Conservation (phyloP, 768 basidiomycete species). For the Phanerodontia chrysosporium region DNA sequence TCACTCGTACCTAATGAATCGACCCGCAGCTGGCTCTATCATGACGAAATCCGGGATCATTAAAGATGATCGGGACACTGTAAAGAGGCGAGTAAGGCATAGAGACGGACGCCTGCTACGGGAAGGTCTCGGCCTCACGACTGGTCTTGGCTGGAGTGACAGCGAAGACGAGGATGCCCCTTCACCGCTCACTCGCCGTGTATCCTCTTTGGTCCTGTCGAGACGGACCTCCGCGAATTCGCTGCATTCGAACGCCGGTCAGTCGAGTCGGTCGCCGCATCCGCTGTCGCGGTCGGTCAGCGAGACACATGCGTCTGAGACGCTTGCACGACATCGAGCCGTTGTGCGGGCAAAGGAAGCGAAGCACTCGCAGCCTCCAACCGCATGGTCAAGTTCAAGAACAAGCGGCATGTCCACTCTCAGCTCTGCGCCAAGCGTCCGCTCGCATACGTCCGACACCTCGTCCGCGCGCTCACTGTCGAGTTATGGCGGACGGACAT, state of each 20-base stretch:
- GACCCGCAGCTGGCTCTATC: constrained; percentile 16
- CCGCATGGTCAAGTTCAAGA: constrained; percentile 16
- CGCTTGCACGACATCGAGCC: constrained; percentile 7
- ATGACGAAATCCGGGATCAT: constrained; percentile 32
- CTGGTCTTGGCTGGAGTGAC: constrained; percentile 40
- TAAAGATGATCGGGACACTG: constrained; percentile 36
- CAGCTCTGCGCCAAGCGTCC: constrained; percentile 1
- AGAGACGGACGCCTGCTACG: constrained; percentile 34
- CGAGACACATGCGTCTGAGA: constrained; percentile 11
- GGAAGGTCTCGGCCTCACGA: constrained; percentile 37
- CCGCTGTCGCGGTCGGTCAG: constrained; percentile 26
- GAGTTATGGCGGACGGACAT: constrained; percentile 2
- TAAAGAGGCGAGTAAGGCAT: constrained; percentile 29
- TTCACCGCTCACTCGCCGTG: constrained; percentile 31
- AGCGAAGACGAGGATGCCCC: constrained; percentile 41
- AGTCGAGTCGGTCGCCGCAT: constrained; percentile 11
- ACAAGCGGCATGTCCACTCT: constrained; percentile 5
- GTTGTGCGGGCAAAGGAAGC: constrained; percentile 2
- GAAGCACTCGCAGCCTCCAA: constrained; percentile 17
- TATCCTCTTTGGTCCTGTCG: constrained; percentile 25
- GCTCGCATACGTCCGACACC: constrained; percentile 15
- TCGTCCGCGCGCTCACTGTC: constrained; percentile 16
- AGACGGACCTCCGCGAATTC: constrained; percentile 17
- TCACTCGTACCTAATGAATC: background rate
- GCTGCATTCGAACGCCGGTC: constrained; percentile 4